phyloP scores from a whole-genome alignment of 305 asterid species.

The Fraxinus greggii region DNA sequence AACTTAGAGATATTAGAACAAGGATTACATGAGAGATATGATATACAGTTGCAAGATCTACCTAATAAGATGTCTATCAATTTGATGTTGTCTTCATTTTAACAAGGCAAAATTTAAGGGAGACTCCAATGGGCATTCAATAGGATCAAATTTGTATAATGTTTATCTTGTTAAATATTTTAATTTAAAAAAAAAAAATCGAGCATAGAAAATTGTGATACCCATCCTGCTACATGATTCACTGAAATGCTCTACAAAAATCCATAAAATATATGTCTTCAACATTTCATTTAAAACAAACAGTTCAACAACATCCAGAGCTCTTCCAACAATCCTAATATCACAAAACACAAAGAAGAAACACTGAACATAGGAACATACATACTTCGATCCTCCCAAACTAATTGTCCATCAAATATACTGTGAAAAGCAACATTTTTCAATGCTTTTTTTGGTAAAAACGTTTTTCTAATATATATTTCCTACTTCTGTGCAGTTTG shows the following conservation, averaged over 20 bases:
- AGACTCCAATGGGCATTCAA: neutral
- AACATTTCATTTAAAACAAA: neutral
- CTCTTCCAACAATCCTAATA: neutral
- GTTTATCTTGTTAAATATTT: neutral
- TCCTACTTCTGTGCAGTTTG: neutral
- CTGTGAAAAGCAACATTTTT: neutral
- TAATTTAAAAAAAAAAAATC: neutral
- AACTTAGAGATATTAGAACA: neutral
- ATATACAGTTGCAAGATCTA: slow-evolving; percentile 3
- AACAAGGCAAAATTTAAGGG: neutral
- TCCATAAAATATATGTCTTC: neutral
- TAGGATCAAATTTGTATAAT: neutral
- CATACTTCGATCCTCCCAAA: neutral
- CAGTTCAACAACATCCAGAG: neutral
- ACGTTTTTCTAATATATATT: neutral
- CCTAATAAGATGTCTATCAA: neutral
- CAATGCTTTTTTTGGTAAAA: neutral
- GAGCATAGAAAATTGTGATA: neutral
- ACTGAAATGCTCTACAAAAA: neutral
- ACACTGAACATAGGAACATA: neutral
- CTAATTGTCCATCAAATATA: neutral
- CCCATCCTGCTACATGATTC: neutral
- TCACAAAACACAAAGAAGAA: neutral
- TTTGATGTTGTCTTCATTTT: neutral
- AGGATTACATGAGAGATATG: neutral